Evolutionary conservation across 768 basidiomycete genomes (phyloP), one percentile per base, ranked within the genome.

Genomic region (Dioszegia aurantiaca): DNA sequence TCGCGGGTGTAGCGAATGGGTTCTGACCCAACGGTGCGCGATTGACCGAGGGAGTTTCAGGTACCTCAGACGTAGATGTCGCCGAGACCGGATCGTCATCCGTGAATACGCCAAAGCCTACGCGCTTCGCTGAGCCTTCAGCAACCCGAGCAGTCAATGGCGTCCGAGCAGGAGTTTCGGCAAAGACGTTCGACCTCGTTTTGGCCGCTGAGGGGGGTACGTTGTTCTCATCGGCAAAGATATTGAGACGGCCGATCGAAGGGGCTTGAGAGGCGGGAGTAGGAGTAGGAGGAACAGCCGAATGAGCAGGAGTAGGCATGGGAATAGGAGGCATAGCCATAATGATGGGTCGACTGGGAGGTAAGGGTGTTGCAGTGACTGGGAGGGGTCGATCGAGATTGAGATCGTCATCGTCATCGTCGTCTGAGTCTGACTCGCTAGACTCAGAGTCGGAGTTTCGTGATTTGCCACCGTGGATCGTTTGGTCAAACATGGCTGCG

Each of bases 401-500:
- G 6, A 16, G 19, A 3, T 47, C 45, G 12, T 56, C 60, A 12
- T 62, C 61, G 23, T 72, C 73, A 11, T 57, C 60, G 11, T 62
- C 61, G 23, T 72, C 73, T 27, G 70, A 70, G 24, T 71, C 73
- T 23, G 74, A 73, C 31, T 71, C 68, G 3, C 73, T 71, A 4
- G 74, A 63, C 36, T 65, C 58, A 43, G 69, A 52, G 59, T 69
- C 71, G 0, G 60, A 57, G 27, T 65, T 60, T 51, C 65, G 63
- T 6, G 60, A 43, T 33, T 67, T 66, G 19, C 67, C 74, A 26
- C 74, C 75, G 45, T 75, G 72, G 33, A 80, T 71, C 16, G 79
- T 79, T 49, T 77, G 75, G 74, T 95, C 94, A 74, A 92, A 98
- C 87, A 98, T 91, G 52, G 86, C 87, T 78, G 93, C 91, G 40